These are phyloP conservation scores for Glycine soja DNA, from an alignment of 306 rosid genomes.

Conservation along the genomic window DNA sequence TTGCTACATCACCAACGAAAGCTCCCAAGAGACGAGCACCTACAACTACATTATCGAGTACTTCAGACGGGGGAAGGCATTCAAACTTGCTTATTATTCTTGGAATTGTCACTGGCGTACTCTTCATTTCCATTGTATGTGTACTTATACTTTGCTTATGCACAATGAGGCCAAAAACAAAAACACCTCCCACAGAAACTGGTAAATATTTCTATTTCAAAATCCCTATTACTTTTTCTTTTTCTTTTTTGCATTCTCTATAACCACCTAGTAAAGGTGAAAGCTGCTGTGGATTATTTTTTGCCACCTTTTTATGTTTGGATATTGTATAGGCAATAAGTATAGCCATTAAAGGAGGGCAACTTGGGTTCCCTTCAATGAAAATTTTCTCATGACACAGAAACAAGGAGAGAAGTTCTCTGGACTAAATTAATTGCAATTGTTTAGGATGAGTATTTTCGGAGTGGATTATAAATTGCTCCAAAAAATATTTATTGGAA, in stretches of 20 bases:
- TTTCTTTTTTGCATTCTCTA: conserved; percentile 32
- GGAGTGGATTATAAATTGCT: conserved; percentile 12
- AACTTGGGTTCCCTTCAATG: conserved; percentile 21
- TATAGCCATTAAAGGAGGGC: conserved; percentile 15
- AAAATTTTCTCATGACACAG: conserved; percentile 25
- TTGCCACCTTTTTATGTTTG: conserved; percentile 33
- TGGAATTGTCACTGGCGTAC: conserved; percentile 74
- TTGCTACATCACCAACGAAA: conserved; percentile 63
- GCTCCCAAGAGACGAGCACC: conserved; percentile 59
- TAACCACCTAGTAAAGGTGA: conserved; percentile 26
- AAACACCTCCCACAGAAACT: conserved; percentile 61
- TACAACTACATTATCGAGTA: conserved; percentile 52
- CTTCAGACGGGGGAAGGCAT: conserved; percentile 62
- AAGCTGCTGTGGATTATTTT: conserved; percentile 19
- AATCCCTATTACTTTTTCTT: neutral
- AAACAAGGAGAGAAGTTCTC: conserved; percentile 12
- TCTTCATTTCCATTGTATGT: conserved; percentile 69
- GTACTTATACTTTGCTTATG: conserved; percentile 70
- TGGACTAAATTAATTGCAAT: neutral
- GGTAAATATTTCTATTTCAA: conserved; percentile 60
- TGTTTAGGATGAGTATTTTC: neutral
- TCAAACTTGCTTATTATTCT: conserved; percentile 70
- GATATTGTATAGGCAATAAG: conserved; percentile 31
- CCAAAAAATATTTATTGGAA: neutral
- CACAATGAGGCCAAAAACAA: conserved; percentile 56